Base-by-base conservation (phyloP, 176 grass and related monocot genomes). In the Eragrostis curvula region DNA sequence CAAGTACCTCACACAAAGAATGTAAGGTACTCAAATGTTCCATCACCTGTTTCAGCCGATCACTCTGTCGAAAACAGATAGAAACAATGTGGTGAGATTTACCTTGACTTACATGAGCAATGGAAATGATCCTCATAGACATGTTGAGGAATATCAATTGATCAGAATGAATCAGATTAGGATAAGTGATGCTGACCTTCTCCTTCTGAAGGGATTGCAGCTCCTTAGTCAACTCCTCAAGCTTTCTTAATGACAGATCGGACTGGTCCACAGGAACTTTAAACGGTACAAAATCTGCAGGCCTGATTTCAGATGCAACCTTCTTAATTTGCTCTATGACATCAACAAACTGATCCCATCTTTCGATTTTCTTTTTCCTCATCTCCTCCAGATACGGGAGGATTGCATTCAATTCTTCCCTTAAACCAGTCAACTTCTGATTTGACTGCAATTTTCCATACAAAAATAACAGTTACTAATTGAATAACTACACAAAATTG, bases 171-270 rank as follows among this genome's bases (percentile, higher is more conserved):
- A 77, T 43, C 45, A 48, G 58, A 72, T 63, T 84, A 69, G 55
- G 46, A 85, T 25, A 18, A 75, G 15, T 20, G 45, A 79, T 86
- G 71, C 36, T 53, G 50, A 97, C 95, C 95, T 97, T 97, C 78
- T 97, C 92, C 75, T 91, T 94, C 85, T 89, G 90, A 83, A 97
- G 88, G 68, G 80, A 92, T 70, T 92, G 88, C 40, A 97, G 66
- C 46, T 91, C 75, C 81, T 85, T 91, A 6, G 85, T 88, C 69
- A 97, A 85, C 47, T 94, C 92, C 59, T 94, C 95, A 74, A 97
- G 81, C 90, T 89, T 97, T 87, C 90, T 87, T 78, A 83, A 81
- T 21, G 92, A 94, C 57, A 97, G 70, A 83, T 94, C 90, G 32
- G 92, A 88, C 67, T 94, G 92, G 71, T 97, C 90, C 74, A 94